phyloP scores from a whole-genome alignment of 495 filamentous ascomycete genomes.

The Clohesyomyces aquaticus region DNA sequence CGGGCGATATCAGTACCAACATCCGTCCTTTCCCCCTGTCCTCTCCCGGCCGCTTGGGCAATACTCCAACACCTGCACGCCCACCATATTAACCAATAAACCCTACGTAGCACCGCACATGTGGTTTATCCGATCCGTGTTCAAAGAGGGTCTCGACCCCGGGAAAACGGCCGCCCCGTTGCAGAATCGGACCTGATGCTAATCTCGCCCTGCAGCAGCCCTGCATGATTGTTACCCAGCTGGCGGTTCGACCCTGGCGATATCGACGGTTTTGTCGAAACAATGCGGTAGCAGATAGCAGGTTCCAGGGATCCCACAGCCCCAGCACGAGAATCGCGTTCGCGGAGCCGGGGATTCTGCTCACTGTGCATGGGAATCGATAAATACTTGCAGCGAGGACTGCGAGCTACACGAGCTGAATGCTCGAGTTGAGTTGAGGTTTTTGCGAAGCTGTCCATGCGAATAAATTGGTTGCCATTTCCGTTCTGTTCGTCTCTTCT shows the following conservation, averaged over 20 bases:
- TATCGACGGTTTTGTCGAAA: constrained; percentile 2
- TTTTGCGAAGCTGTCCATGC: neutral
- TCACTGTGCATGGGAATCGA: constrained; percentile 6
- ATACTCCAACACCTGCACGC: constrained; percentile 15
- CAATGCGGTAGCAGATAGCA: neutral
- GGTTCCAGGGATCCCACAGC: neutral
- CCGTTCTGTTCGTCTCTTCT: neutral
- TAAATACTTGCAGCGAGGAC: constrained; percentile 9
- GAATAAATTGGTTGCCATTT: neutral
- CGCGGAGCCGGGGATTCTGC: neutral
- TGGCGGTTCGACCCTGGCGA: constrained; percentile 12
- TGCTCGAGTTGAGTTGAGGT: too few species aligned
- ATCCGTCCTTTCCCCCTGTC: neutral
- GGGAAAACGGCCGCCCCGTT: neutral
- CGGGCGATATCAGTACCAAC: too few species aligned
- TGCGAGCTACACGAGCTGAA: neutral
- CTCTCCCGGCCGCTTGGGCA: neutral
- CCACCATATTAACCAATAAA: constrained; percentile 18
- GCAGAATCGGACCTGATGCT: neutral
- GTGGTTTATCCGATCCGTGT: neutral
- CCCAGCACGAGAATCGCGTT: constrained; percentile 11
- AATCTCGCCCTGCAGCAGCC: neutral
- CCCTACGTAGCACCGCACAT: neutral
- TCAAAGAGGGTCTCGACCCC: neutral
- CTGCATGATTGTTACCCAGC: neutral